A percentile compares a stretch with the other conserved stretches of the same genome.
Evolutionary conservation across 2,329 filamentous ascomycete species (phyloP).

Genomic region (Aspergillus nomiae): DNA sequence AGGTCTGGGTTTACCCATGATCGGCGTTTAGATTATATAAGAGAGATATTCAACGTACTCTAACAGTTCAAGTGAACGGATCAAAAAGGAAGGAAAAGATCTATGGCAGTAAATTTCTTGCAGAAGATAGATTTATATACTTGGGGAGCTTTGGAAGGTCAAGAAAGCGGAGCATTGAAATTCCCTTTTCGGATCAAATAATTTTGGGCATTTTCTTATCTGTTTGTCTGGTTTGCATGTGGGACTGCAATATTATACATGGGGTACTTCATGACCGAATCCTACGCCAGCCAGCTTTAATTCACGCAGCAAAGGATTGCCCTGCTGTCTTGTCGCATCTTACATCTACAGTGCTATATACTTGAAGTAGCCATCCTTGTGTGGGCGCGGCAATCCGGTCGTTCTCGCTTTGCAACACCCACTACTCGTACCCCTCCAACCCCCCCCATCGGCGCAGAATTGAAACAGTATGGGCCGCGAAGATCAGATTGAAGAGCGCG

Average conservation of each 20-base stretch:
- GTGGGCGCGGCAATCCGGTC: not conserved
- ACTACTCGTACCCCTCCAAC: slow-evolving; percentile 30
- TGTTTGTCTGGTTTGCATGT: slow-evolving; percentile 47
- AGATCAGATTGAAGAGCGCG: slow-evolving; percentile 93
- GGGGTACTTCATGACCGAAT: slow-evolving; percentile 17
- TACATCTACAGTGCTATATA: not conserved
- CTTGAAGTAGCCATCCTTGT: not conserved
- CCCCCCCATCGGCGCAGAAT: slow-evolving; percentile 27
- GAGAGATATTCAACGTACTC: slow-evolving; percentile 14
- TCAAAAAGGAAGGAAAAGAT: not conserved
- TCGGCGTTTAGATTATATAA: slow-evolving; percentile 17
- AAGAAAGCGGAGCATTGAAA: slow-evolving; percentile 17
- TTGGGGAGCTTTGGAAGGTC: slow-evolving; percentile 7
- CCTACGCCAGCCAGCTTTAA: slow-evolving; percentile 7
- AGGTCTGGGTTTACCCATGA: slow-evolving; percentile 57
- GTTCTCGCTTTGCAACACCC: slow-evolving; percentile 5
- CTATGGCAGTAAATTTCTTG: not conserved
- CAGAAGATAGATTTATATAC: not conserved
- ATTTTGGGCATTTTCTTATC: slow-evolving; percentile 32
- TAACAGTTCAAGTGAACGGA: not conserved
- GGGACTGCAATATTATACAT: slow-evolving; percentile 32
- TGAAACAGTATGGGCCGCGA: slow-evolving; percentile 58
- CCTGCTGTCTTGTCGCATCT: not conserved
- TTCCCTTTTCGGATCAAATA: slow-evolving; percentile 24
- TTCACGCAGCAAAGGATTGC: not conserved